Base-by-base conservation (phyloP, 139 green algal genomes). In the Pleodorina starrii region DNA sequence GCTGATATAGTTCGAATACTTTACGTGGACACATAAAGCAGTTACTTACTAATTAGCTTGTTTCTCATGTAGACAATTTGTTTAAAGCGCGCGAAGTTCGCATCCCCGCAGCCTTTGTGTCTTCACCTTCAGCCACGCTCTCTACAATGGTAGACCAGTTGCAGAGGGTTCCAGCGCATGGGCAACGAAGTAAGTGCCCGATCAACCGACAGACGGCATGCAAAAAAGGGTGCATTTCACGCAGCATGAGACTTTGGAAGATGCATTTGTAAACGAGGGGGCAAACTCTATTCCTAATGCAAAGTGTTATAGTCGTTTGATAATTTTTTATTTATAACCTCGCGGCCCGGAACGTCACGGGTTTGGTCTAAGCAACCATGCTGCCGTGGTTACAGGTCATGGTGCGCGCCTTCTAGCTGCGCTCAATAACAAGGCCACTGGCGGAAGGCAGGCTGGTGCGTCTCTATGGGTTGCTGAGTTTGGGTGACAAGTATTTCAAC, bases 321-420 rank as follows among this genome's bases (percentile, higher is more conserved):
- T 5, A 48, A 76, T 76, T 76, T 46, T 17, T 12, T 46, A 48
- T 29, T 32, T 21, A 5, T n/a, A 46, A 46, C 35, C 46, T 12
- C 32, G 6, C 19, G 68, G 10, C 2, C 19, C 27, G 35, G 35
- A 76, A 76, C 29, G 10, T 48, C n/a, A n/a, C n/a, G n/a, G n/a
- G n/a, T n/a, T n/a, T n/a, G n/a, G n/a, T n/a, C n/a, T n/a, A n/a
- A n/a, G n/a, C n/a, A n/a, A n/a, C n/a, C n/a, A n/a, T n/a, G n/a
- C n/a, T n/a, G n/a, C 46, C 68, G 11, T 32, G 7, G 2, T 32
- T 80, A 63, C 74, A 84, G 77, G 77, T 21, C 77, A 84, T 27
- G 77, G 77, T 35, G 77, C 77, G n/a, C 48, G 50, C 16, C 21
- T 84, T 32, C 23, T 84, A 71, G 77, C 77, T 84, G 77, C 77